Base-by-base conservation (phyloP, 805 yeast genomes). In the Saturnispora mendoncae region DNA sequence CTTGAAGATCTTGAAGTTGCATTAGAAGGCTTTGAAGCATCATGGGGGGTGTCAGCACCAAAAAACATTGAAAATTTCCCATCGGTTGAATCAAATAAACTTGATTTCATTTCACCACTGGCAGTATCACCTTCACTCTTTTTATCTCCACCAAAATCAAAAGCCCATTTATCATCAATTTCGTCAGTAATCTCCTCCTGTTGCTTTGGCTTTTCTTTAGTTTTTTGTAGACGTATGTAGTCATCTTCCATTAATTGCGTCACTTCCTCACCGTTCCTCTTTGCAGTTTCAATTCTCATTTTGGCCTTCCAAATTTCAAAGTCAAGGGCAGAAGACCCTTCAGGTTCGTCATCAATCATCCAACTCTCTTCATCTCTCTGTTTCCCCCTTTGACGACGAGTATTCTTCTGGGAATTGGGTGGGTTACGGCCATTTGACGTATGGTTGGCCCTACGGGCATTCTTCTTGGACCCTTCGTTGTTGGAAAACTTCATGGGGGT, bases 291-390 rank as follows among this genome's bases (percentile, higher is more conserved):
- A 36, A 66, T 56, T 46, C 66, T 66, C 79, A 73, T 71, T 46
- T 64, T 65, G 37, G 68, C 56, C 54, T 74, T 73, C 81, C 81
- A 76, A 46, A 63, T 66, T 52, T 76, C 82, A 50, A 75, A 76
- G 46, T 76, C 81, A 41, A 71, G 70, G 3, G 72, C 71, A 0
- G 79, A 68, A 41, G 66, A 71, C 17, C 80, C 80, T 60, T 53
- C 46, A 14, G 61, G 58, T 30, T 53, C 57, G 57, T 68, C 52
- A 52, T 64, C 56, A 46, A 54, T 29, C 61, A 64, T 53, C 67
- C 67, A 63, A 5, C 53, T 57, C 8, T 36, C 41, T 18, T 33
- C 44, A 4, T 39, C 28, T 6, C 38, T 33, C 17, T 18, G 57
- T 28, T 52, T 49, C 28, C 44, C 51, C 40, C 44, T 41, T 13